Percentiles rank a stretch among this genome's conserved stretches.
These are phyloP conservation scores for Chalciporus sp. DNA, from an alignment of 1,284 basidiomycete genomes.

Conservation along the genomic window DNA sequence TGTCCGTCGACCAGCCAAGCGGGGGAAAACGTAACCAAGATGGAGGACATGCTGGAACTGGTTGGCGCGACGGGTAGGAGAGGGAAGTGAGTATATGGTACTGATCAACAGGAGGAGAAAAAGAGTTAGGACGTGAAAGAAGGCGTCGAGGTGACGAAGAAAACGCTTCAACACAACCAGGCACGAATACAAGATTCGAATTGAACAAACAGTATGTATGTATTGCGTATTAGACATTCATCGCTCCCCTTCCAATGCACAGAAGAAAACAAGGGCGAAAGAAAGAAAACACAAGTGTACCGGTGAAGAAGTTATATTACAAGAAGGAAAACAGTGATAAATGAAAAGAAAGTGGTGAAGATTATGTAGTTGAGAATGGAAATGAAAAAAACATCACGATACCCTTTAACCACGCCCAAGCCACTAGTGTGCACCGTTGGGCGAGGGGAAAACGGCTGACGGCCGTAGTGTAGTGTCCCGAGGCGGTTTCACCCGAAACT, in stretches of 20 bases:
- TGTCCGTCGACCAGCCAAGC: conserved; percentile 2
- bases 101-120: not conserved
- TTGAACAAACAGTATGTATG: conserved; percentile 21
- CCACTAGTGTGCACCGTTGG: conserved; percentile 25
- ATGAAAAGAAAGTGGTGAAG: conserved; percentile 24
- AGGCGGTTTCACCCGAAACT: conserved; percentile 77
- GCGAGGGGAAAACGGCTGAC: conserved; percentile 28
- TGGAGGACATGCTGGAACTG: not conserved
- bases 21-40: not conserved
- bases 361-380: conserved; percentile 4
- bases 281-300: conserved; percentile 20
- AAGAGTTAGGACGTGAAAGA: not conserved
- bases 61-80: not conserved
- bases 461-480: conserved; percentile 44
- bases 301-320: conserved; percentile 34
- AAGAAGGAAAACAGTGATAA: conserved; percentile 31
- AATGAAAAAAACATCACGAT: not conserved
- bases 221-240: conserved; percentile 25
- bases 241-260: conserved; percentile 23
- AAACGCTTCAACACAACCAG: conserved; percentile 2
- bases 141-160: not conserved
- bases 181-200: conserved; percentile 10
- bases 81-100: not conserved
- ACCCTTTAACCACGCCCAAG: conserved; percentile 2
- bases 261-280: conserved; percentile 11